Evolutionary conservation across 2,329 filamentous ascomycete species (phyloP), one percentile per base, ranked within the genome.

Genomic region (Tolypocladium cylindrosporum): DNA sequence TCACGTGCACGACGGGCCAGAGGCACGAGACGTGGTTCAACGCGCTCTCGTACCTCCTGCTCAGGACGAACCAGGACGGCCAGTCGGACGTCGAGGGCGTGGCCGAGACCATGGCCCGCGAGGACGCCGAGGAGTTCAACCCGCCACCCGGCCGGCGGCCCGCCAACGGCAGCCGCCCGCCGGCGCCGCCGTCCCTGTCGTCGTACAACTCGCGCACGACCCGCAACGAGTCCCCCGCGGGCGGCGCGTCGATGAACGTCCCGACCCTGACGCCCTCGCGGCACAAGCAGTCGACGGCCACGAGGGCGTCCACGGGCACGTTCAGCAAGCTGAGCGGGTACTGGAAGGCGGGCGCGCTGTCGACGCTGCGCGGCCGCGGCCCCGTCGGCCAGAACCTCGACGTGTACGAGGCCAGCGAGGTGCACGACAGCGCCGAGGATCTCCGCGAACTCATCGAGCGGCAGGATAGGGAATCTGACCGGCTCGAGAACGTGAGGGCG

Each of bases 11-110:
- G 2, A 99, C 94, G 3, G 89, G 91, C 42, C 91, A 97, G 70
- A 84, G 94, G 60, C 94, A 99, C 68, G 94, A 99, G 76, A 97
- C 92, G 1, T 99, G 94, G 94, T 96, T 94, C 80, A 97, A 97
- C 68, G 92, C 94, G 0, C 79, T 99, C 57, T 96, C 91, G 1
- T 99, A 99, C 70, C 82, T 99, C 16, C 81, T 97, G 41, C 80
- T 96, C 37, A 86, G 92, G 52, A 91, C 87, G 34, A 80, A 84
- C 39, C 77, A 81, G 24, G 86, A 88, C 42, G 81, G 77, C n/a
- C 80, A 83, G 55, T 76, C 82, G 8, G 82, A 85, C 63, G 78
- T 81, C 4, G 81, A 89, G 61, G 86, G 80, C 62, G 74, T 81
- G 60, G 79, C 78, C 1, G 78, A 77, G 43, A 77, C 79, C 62